Conservation (phyloP, 768 basidiomycete species). For the Pleurotus salmoneostramineus region DNA sequence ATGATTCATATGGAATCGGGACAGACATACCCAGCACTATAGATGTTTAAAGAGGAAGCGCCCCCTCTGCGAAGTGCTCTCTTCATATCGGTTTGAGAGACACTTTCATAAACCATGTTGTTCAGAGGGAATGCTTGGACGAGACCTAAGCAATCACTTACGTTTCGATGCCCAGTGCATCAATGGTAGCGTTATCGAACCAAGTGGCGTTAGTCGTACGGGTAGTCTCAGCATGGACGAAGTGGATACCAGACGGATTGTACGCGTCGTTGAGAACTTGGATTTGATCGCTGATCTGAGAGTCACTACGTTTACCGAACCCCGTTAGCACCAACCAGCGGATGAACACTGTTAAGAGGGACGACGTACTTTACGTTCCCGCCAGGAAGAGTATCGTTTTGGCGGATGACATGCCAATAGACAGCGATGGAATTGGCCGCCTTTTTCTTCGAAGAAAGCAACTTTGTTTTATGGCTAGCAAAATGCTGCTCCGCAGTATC, state of each 20-base stretch:
- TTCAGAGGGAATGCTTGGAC: not conserved
- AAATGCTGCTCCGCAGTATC: slow-evolving; percentile 35
- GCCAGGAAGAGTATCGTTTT: slow-evolving; percentile 26
- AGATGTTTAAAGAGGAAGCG: slow-evolving; percentile 29
- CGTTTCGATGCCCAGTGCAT: too few relatives aligned
- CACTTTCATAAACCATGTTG: not conserved
- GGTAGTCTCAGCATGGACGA: slow-evolving; percentile 21
- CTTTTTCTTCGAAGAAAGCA: not conserved
- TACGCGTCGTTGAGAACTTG: slow-evolving; percentile 28
- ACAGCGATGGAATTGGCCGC: slow-evolving; percentile 14
- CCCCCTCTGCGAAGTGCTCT: slow-evolving; percentile 26
- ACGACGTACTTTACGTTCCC: slow-evolving; percentile 38
- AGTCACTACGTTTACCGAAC: slow-evolving; percentile 13
- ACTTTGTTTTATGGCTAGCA: slow-evolving; percentile 23
- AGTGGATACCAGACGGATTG: slow-evolving; percentile 23
- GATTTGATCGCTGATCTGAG: slow-evolving; percentile 26
- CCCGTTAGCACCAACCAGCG: not conserved
- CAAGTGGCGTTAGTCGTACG: slow-evolving; percentile 28
- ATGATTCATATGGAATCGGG: not conserved
- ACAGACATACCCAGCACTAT: slow-evolving; percentile 27
- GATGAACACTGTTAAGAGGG: slow-evolving; percentile 2
- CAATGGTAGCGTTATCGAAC: slow-evolving; percentile 30
- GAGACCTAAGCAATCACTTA: not conserved
- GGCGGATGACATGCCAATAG: slow-evolving; percentile 30
- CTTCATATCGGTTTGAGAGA: slow-evolving; percentile 33